Evolutionary conservation across 106 monocot species (phyloP).

Genomic region (Dendrobium chrysotoxum): DNA sequence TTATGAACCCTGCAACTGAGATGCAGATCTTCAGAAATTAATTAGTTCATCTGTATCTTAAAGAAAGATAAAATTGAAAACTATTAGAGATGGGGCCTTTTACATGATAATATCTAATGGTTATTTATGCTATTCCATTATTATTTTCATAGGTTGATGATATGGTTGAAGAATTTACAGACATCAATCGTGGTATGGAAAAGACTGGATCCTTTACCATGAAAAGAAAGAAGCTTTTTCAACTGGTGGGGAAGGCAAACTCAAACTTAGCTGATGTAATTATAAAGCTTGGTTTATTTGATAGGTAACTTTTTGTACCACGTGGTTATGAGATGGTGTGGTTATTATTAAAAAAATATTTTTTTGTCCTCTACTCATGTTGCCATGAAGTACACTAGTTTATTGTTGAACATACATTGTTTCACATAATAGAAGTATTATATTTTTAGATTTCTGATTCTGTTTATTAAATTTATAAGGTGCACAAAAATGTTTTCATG

Average conservation of each 20-base stretch:
- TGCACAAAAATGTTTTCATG: too few relatives aligned
- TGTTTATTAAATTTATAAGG: too few relatives aligned
- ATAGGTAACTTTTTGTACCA: constrained; percentile 36
- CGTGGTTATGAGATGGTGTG: too few relatives aligned
- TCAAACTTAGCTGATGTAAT: constrained; percentile 91
- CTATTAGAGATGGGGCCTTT: background rate
- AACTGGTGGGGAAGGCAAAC: constrained; percentile 85
- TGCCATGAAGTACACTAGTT: too few relatives aligned
- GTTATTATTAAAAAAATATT: background rate
- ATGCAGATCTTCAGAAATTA: background rate
- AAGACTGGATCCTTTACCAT: constrained; percentile 75
- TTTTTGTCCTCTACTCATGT: too few relatives aligned
- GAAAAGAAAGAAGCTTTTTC: constrained; percentile 82
- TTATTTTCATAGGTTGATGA: constrained; percentile 57
- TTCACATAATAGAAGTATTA: too few relatives aligned
- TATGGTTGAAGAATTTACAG: constrained; percentile 86
- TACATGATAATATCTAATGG: background rate
- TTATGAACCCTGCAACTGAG: background rate
- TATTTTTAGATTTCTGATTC: too few relatives aligned
- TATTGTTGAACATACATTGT: too few relatives aligned
- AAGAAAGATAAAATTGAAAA: background rate
- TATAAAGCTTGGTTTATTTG: constrained; percentile 74
- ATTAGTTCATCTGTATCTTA: background rate
- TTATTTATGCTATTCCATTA: background rate
- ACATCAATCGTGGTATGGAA: constrained; percentile 86